These are phyloP conservation scores for Boletales sp. DNA, from an alignment of 768 basidiomycete genomes.

Conservation along the genomic window DNA sequence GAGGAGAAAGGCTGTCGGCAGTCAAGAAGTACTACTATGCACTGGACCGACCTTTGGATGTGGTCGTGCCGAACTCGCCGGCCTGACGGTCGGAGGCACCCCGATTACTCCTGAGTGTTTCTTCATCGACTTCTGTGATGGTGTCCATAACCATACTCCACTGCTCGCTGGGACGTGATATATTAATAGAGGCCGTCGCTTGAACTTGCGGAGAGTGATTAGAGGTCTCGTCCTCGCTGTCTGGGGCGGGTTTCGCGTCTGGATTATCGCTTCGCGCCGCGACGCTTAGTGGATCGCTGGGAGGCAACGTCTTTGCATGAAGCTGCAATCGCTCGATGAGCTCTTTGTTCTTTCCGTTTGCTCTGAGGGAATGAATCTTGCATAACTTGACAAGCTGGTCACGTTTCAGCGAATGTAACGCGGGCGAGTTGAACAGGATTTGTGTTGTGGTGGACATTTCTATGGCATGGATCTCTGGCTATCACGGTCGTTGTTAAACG, in stretches of 20 bases:
- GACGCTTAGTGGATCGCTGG: conserved; percentile 51
- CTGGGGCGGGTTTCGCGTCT: conserved; percentile 28
- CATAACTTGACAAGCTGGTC: conserved; percentile 83
- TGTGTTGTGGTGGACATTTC: conserved; percentile 69
- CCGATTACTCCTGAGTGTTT: conserved; percentile 37
- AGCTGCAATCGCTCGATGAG: conserved; percentile 65
- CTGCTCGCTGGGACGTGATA: conserved; percentile 68
- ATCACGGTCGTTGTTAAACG: conserved; percentile 1
- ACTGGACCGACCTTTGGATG: conserved; percentile 54
- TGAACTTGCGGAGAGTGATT: conserved; percentile 16
- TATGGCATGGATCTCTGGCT: conserved; percentile 5
- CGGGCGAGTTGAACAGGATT: conserved; percentile 82
- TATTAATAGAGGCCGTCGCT: conserved; percentile 10
- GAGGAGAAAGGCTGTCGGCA: background rate
- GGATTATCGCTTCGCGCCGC: conserved; percentile 48
- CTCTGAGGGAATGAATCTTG: conserved; percentile 79
- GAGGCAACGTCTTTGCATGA: conserved; percentile 63
- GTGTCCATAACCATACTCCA: conserved; percentile 89
- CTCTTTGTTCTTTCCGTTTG: conserved; percentile 74
- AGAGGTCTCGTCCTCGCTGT: conserved; percentile 31
- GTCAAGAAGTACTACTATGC: background rate
- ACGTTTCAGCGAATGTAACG: conserved; percentile 78
- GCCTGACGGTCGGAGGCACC: conserved; percentile 36
- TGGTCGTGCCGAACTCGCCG: conserved; percentile 71
- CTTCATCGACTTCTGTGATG: conserved; percentile 65